Evolutionary conservation across 768 basidiomycete genomes (phyloP).

Genomic region (Tricholoma matsutake): DNA sequence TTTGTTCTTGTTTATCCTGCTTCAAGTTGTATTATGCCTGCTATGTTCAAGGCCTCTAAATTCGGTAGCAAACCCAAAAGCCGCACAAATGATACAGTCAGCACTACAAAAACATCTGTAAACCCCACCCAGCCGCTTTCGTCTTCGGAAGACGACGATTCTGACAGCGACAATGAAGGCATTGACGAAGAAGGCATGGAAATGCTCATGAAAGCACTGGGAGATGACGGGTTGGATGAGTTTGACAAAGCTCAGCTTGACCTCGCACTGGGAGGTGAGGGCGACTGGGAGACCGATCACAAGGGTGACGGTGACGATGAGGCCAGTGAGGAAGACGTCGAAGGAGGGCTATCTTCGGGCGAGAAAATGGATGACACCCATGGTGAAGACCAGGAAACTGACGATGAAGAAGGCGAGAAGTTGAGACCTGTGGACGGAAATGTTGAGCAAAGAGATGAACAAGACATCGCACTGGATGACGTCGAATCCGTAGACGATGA

Average conservation of each 20-base stretch:
- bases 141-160: slow-evolving; percentile 12
- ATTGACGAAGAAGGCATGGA: slow-evolving; percentile 59
- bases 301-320: slow-evolving; percentile 19
- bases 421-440: slow-evolving; percentile 33
- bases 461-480: slow-evolving; percentile 64
- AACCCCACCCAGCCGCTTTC: slow-evolving; percentile 3
- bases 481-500: slow-evolving; percentile 77
- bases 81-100: not conserved
- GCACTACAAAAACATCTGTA: not conserved
- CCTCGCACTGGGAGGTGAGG: slow-evolving; percentile 33
- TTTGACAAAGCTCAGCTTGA: slow-evolving; percentile 56
- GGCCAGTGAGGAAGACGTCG: slow-evolving; percentile 21
- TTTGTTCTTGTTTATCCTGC: not conserved
- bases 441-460: slow-evolving; percentile 31
- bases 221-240: slow-evolving; percentile 66
- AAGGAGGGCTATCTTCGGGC: slow-evolving; percentile 24
- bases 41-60: not conserved
- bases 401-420: slow-evolving; percentile 56
- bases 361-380: slow-evolving; percentile 29
- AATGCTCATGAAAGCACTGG: slow-evolving; percentile 52
- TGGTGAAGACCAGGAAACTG: slow-evolving; percentile 52
- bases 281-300: slow-evolving; percentile 10
- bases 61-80: not conserved
- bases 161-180: slow-evolving; percentile 39
- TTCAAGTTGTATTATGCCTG: not conserved